Conservation (phyloP, 1,284 basidiomycete genomes). For the Leucoagaricus sp. region DNA sequence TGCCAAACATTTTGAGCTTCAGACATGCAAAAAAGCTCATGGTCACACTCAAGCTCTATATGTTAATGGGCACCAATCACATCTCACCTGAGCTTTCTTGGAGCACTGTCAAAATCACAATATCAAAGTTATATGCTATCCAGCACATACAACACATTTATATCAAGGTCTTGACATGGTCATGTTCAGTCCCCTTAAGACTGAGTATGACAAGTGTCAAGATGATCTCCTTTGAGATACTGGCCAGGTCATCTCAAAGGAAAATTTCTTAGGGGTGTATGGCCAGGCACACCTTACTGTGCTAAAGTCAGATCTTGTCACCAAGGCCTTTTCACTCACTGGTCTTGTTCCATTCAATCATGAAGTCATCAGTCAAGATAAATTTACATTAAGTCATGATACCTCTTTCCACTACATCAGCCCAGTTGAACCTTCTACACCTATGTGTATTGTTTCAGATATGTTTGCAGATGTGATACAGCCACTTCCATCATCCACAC, state of each 20-base stretch:
- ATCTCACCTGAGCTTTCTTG: constrained; percentile 36
- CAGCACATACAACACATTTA: constrained; percentile 38
- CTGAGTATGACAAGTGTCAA: constrained; percentile 18
- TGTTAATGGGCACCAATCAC: constrained; percentile 43
- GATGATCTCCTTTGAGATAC: constrained; percentile 23
- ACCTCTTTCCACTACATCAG: constrained; percentile 27
- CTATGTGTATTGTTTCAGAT: constrained; percentile 15
- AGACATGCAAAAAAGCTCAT: too few species aligned
- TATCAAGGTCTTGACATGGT: constrained; percentile 43
- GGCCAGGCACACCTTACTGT: constrained; percentile 27
- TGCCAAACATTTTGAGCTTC: too few species aligned
- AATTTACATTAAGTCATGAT: constrained; percentile 38
- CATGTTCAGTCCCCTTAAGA: constrained; percentile 28
- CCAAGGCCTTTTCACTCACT: constrained; percentile 37
- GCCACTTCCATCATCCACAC: too few species aligned
- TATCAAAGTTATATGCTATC: constrained; percentile 32
- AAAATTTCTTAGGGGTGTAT: constrained; percentile 35
- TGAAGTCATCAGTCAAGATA: constrained; percentile 28
- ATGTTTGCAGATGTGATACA: constrained; percentile 3
- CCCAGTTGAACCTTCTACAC: constrained; percentile 18
- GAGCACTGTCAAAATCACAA: too few species aligned
- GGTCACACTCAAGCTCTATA: constrained; percentile 20
- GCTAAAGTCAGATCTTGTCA: constrained; percentile 32
- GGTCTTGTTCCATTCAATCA: constrained; percentile 37
- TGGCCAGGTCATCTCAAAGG: constrained; percentile 24